Base-by-base conservation (phyloP, 352 stramenopile genomes). In the Saprolegnia parasitica region DNA sequence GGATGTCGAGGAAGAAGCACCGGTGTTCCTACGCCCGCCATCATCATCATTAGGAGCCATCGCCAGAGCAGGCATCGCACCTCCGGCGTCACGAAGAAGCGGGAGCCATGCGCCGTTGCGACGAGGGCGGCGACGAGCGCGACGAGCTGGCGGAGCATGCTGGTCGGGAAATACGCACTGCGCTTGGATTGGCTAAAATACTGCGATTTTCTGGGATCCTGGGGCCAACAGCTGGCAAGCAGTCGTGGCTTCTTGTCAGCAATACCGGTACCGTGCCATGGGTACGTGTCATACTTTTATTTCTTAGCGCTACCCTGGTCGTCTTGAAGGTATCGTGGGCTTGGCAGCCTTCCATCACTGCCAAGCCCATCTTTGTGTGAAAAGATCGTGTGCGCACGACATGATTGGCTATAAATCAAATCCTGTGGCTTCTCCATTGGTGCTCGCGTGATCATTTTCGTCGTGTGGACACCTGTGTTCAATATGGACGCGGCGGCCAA, bases 1-100 rank as follows among this genome's bases (percentile, higher is more conserved):
- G 86, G n/a, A 95, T 75, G 72, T 94, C 85, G 35, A 86, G 75
- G 29, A 93, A 73, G 40, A 93, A 96, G 73, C 87, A 96, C 40
- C 84, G 82, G 68, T 90, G 78, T 32, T 77, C 75, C 81, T 93
- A 47, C 45, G 49, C 35, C 8, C 29, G 20, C 15, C 68, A 49
- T 10, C 8, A 73, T 46, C 55, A 71, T 2, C 57, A 49, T 56
- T 21, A 37, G 10, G 6, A 29, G 21, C 40, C 23, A 20, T 9
- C 50, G 16, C 16, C 58, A 21, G 32, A 37, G 20, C 46, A 18
- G n/a, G 21, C 20, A 40, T 20, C 52, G 18, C 32, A 65, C 42
- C 13, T 62, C 37, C 8, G 40, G 49, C 21, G 61, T 58, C 29
- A 67, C 32, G 47, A 68, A 37, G 57, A 68, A 57, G 56, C 47